Percentiles rank a stretch among this genome's conserved stretches.
phyloP scores from a whole-genome alignment of 2,329 filamentous ascomycete species.

The Elsinoe arachidis region DNA sequence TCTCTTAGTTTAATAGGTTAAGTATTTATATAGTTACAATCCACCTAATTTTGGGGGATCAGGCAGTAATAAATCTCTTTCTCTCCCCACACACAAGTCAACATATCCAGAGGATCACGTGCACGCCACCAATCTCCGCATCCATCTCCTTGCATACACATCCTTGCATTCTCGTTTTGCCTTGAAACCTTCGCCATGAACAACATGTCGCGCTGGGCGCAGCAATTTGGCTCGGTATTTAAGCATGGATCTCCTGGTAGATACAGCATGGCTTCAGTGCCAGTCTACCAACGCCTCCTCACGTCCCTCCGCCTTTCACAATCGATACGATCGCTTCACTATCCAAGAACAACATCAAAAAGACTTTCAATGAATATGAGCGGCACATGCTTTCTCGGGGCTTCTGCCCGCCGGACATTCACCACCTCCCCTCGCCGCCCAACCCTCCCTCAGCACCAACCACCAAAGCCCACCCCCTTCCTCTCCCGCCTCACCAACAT shows the following conservation, averaged over 20 bases:
- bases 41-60: no score
- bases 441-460: background rate
- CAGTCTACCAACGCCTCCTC: background rate
- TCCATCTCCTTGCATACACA: conserved; percentile 4
- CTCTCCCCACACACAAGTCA: no score
- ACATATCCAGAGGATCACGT: background rate
- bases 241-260: background rate
- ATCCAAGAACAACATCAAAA: no score
- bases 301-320: background rate
- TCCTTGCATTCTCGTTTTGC: background rate
- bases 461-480: background rate
- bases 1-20: no score
- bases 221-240: background rate
- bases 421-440: background rate
- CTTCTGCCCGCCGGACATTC: background rate
- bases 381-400: background rate
- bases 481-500: background rate
- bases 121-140: background rate
- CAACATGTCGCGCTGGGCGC: background rate
- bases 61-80: no score
- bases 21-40: no score
- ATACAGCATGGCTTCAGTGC: background rate
- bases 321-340: no score
- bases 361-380: background rate
- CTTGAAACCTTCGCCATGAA: background rate